Evolutionary conservation across 1,284 basidiomycete genomes (phyloP).

Genomic region (Ustilago crameri): DNA sequence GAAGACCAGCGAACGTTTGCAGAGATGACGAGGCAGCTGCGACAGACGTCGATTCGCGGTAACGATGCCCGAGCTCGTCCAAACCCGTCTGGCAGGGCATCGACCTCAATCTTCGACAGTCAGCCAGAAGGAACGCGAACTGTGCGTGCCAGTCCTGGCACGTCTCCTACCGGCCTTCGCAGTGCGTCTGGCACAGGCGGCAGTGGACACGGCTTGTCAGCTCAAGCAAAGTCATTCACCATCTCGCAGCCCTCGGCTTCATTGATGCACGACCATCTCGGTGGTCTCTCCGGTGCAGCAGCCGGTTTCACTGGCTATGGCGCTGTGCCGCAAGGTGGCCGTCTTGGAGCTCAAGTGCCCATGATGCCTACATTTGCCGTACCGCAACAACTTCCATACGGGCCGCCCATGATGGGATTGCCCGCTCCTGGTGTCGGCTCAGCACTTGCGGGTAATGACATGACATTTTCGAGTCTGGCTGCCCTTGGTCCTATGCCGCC

Average conservation of each 20-base stretch:
- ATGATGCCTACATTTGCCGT: slow-evolving; percentile 14
- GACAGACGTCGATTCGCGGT: slow-evolving; percentile 43
- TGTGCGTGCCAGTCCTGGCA: slow-evolving; percentile 46
- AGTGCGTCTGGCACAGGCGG: slow-evolving; percentile 5
- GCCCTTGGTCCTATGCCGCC: slow-evolving; percentile 53
- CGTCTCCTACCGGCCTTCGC: slow-evolving; percentile 27
- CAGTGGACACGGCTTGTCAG: slow-evolving; percentile 19
- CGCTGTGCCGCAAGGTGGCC: slow-evolving; percentile 5
- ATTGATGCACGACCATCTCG: slow-evolving; percentile 10
- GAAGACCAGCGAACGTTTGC: slow-evolving; percentile 34
- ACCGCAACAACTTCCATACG: slow-evolving; percentile 18
- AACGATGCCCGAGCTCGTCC: slow-evolving; percentile 8
- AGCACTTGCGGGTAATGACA: slow-evolving; percentile 22
- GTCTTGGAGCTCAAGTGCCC: slow-evolving; percentile 15
- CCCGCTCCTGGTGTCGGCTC: slow-evolving; percentile 1
- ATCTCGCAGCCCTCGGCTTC: slow-evolving; percentile 17
- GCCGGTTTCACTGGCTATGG: slow-evolving; percentile 5
- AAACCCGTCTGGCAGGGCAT: slow-evolving; percentile 3
- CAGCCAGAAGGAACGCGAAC: slow-evolving; percentile 41
- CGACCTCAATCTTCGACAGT: slow-evolving; percentile 25
- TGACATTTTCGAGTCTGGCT: slow-evolving; percentile 47
- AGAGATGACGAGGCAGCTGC: slow-evolving; percentile 39
- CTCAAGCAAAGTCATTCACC: slow-evolving; percentile 37
- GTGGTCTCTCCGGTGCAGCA: slow-evolving; percentile 5
- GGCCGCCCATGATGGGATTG: slow-evolving; percentile 1